Conservation (phyloP, 177 flowering plant genomes). For the Vitis hybrid region DNA sequence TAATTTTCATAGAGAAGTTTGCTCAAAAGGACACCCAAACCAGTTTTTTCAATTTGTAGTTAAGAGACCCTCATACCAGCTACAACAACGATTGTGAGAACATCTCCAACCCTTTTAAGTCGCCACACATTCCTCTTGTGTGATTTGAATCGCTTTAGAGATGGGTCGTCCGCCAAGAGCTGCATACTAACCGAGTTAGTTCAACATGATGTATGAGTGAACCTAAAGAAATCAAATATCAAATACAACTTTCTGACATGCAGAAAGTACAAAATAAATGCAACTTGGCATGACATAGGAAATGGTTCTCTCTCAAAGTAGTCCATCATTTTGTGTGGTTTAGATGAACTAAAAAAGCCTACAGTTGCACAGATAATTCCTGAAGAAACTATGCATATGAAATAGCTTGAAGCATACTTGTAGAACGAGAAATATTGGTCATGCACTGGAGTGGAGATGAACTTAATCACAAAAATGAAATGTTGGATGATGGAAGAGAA, state of each 20-base stretch:
- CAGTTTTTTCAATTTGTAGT: neutral
- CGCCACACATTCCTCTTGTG: conserved; percentile 50
- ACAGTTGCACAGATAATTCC: too few relatives aligned
- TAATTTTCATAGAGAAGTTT: neutral
- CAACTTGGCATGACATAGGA: too few relatives aligned
- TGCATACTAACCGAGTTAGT: conserved; percentile 23
- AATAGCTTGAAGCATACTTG: too few relatives aligned
- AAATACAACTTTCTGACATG: neutral
- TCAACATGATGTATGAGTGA: neutral
- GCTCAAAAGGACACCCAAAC: neutral
- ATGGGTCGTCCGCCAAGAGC: conserved; percentile 75
- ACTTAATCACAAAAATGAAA: too few relatives aligned
- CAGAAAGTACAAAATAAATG: neutral
- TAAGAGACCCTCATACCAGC: conserved; percentile 47
- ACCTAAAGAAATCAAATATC: neutral
- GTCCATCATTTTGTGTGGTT: too few relatives aligned
- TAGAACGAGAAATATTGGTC: too few relatives aligned
- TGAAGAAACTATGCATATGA: too few relatives aligned
- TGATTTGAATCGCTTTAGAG: conserved; percentile 69
- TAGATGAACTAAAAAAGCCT: too few relatives aligned
- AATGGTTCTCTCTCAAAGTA: too few relatives aligned
- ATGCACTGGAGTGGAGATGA: too few relatives aligned
- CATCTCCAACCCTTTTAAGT: conserved; percentile 70
- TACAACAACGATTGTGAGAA: conserved; percentile 65
- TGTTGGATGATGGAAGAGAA: too few relatives aligned